Evolutionary conservation across 129 eudicot species (phyloP), one percentile per base, ranked within the genome.

Genomic region (Erigeron canadensis): DNA sequence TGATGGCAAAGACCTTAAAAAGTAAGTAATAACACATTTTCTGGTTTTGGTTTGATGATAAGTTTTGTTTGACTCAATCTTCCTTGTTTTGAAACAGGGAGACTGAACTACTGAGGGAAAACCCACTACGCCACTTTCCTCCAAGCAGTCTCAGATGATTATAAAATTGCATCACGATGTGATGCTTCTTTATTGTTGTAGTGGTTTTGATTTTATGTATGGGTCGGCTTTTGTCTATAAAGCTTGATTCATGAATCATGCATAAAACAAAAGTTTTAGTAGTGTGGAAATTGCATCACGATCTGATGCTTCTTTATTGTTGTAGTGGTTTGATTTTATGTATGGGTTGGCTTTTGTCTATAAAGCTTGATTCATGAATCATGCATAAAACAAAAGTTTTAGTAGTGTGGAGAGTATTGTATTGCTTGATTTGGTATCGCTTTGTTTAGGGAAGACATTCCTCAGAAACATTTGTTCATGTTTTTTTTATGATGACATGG

Each of bases 51-150:
- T 22, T 15, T 61, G 47, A 71, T 8, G 4, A 10, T 17, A 72
- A 23, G 39, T 58, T 16, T 73, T 6, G 21, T 18, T 37, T 45
- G 44, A 55, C 51, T 1, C 19, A 65, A 22, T 56, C 39, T 2
- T 12, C 37, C 11, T 43, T 16, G 7, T 18, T 42, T 44, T 69
- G 63, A 50, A 66, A 70, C 86, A 90, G 95, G 81, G 95, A 90
- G 74, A 83, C 91, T 5, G 97, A 90, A 77, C 78, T 87, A n/a
- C 42, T 87, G 68, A 90, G 84, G 83, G 91, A 87, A 76, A 85
- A 87, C 77, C 97, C 97, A 15, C 51, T 90, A 63, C 91, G 95
- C 46, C 78, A 90, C 67, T 87, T 90, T 67, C 95, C 95, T 42
- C 48, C 81, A 17, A 79, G 88, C 75, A 79, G 83, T 75, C 72